Conservation (phyloP, 2,329 filamentous ascomycete genomes). For the Aspergillus tubingensis region DNA sequence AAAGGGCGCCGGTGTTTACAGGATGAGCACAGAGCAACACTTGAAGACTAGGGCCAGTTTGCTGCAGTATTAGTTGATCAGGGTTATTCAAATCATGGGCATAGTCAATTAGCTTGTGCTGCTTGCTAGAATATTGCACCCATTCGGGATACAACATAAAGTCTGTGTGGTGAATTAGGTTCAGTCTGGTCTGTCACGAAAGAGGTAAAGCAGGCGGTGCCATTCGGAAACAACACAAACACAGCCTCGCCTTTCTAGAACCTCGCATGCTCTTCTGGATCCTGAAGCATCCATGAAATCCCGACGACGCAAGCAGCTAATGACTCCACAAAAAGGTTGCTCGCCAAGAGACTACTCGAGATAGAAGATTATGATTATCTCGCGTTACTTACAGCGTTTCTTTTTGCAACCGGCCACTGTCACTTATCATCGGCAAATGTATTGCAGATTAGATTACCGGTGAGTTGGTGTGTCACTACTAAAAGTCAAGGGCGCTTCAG, state of each 20-base stretch:
- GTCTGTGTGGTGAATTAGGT: not conserved
- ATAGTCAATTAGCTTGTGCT: not conserved
- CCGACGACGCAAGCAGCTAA: no score
- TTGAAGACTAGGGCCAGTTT: not conserved
- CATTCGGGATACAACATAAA: not conserved
- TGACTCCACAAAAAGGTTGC: no score
- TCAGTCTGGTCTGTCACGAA: not conserved
- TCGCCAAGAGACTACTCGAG: no score
- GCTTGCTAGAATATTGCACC: not conserved
- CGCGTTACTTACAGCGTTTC: no score
- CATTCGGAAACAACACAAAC: no score
- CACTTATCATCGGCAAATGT: constrained; percentile 2
- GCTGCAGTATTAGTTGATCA: not conserved
- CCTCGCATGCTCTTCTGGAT: no score
- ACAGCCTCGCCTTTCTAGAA: no score
- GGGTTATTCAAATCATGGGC: not conserved
- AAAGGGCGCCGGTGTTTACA: no score
- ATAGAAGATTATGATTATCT: no score
- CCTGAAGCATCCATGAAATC: no score
- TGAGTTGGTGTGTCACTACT: not conserved
- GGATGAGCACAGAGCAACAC: not conserved
- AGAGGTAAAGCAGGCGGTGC: not conserved
- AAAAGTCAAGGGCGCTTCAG: not conserved
- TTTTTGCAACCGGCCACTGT: not conserved
- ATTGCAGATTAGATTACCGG: constrained; percentile 8